Evolutionary conservation across 495 filamentous ascomycete species (phyloP).

Genomic region (Xylona heveae): DNA sequence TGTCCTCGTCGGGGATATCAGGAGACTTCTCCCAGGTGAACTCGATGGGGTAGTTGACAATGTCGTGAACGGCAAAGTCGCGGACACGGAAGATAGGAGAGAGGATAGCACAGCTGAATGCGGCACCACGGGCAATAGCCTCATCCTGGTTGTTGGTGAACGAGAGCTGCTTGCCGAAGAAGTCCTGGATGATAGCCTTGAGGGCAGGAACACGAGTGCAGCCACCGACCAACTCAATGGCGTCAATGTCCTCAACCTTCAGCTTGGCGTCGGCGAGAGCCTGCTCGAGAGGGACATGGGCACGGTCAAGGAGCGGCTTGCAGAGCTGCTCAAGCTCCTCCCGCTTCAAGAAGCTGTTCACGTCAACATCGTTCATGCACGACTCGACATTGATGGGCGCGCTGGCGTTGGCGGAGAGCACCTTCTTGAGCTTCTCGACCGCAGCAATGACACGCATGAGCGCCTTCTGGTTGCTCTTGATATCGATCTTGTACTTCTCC

Average conservation of each 20-base stretch:
- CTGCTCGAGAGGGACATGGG: constrained; percentile 58
- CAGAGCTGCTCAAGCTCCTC: constrained; percentile 86
- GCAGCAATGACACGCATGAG: constrained; percentile 66
- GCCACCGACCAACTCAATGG: constrained; percentile 84
- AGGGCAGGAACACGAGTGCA: constrained; percentile 83
- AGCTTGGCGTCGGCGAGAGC: constrained; percentile 83
- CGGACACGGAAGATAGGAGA: constrained; percentile 97
- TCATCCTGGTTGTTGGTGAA: constrained; percentile 98
- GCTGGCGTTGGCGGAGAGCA: constrained; percentile 83
- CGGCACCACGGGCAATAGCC: constrained; percentile 86
- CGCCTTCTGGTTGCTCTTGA: constrained; percentile 75
- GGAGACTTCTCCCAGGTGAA: constrained; percentile 99
- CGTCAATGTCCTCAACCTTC: constrained; percentile 76
- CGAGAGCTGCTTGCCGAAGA: constrained; percentile 79
- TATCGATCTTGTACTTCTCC: constrained; percentile 79
- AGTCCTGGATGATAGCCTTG: constrained; percentile 74
- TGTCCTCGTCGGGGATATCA: constrained; percentile 97
- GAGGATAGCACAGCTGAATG: constrained; percentile 94
- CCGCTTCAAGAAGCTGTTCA: constrained; percentile 70
- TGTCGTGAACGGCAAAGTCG: constrained; percentile 93
- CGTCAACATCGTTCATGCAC: constrained; percentile 94
- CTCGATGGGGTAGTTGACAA: constrained; percentile 95
- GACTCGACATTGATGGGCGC: constrained; percentile 97
- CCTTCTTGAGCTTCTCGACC: constrained; percentile 97
- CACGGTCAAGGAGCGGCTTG: constrained; percentile 60